Base-by-base conservation (phyloP, 2,329 filamentous ascomycete species). In the Colletotrichum cereale region DNA sequence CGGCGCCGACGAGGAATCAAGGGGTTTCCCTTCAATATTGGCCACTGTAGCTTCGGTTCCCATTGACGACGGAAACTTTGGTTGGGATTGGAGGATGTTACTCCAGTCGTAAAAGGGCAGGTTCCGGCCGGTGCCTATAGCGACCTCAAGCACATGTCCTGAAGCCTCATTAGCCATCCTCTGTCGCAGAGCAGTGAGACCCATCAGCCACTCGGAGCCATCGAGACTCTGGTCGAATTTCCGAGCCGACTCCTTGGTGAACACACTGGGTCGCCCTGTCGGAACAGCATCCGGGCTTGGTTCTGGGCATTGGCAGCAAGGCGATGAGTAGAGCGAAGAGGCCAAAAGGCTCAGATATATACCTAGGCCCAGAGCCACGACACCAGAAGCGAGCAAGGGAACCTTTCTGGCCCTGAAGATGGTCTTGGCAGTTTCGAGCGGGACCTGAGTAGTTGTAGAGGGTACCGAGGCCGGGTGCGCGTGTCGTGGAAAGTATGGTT, bases 41-140 rank as follows among this genome's bases (percentile, higher is more conserved):
- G 52, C 21, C 24, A 24, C 38, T 48, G 31, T 21, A 34, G 38
- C 40, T 38, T 40, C n/a, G 8, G 34, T 3, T 57, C n/a, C 21
- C 31, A 14, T 55, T n/a, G 52, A 55, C 5, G 52, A 36, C 31
- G 52, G n/a, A 31, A 34, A 31, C 5, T 36, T 29, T 26, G 36
- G 24, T n/a, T 34, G 12, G 29, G 66, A 18, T 26, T 47, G 44
- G 10, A 63, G 26, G 26, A 74, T 26, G 5, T 55, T 29, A 16
- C 57, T 66, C 88, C 89, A 91, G 76, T 86, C 82, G 77, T 91
- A 91, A 78, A 86, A 89, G 48, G 84, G 82, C 21, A 91, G 76
- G 75, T 91, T 92, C 16, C 90, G 84, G 4, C 90, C 90, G 3
- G 89, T 90, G 24, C 90, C 90, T 67, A 91, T 85, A 24, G 89